Evolutionary conservation across 1,139 yeast genomes (phyloP), one percentile per base, ranked within the genome.

Genomic region (Candida albicans): DNA sequence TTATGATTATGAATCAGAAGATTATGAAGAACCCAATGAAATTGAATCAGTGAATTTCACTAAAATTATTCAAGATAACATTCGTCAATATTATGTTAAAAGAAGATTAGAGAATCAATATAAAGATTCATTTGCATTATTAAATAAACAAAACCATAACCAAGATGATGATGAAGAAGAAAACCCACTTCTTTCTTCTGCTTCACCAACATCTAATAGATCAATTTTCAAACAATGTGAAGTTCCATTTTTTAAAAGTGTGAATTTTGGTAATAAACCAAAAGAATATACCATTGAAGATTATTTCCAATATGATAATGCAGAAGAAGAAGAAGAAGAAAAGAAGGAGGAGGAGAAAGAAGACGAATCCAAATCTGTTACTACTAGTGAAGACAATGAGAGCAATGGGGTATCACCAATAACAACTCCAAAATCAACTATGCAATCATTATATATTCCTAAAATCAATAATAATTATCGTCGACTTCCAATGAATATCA

Each of bases 401-500:
- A n/a, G n/a, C n/a, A n/a, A n/a, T n/a, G 39, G 38, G n/a, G 12
- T 30, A 12, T 43, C 49, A 8, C 45, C 46, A 18, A 41, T 40
- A 11, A 37, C 45, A 8, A 39, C 50, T 5, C 57, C 60, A 15
- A 52, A 57, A 29, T 48, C 58, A 15, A 47, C 61, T 14, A 35
- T 24, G 18, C 51, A 64, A 26, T 42, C 58, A 29, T 43, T 54
- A 25, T 46, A 54, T 14, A 48, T 54, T 27, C 54, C 59, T 33
- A 69, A 70, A 49, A 66, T 71, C 9, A 48, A 48, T 22, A 43
- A 37, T 65, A 64, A 73, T 43, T 68, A 75, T n/a, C 35, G 27
- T 50, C 73, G 69, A 48, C 75, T 72, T 54, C 70, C 22, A 61
- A 70, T 49, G 74, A 73, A 46, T 71, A 68, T 49, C 66, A 15